Percentiles rank a stretch among this genome's conserved stretches.
These are phyloP conservation scores for Elaeis guineensis DNA, from an alignment of 176 grass and related monocot species.

Conservation along the genomic window DNA sequence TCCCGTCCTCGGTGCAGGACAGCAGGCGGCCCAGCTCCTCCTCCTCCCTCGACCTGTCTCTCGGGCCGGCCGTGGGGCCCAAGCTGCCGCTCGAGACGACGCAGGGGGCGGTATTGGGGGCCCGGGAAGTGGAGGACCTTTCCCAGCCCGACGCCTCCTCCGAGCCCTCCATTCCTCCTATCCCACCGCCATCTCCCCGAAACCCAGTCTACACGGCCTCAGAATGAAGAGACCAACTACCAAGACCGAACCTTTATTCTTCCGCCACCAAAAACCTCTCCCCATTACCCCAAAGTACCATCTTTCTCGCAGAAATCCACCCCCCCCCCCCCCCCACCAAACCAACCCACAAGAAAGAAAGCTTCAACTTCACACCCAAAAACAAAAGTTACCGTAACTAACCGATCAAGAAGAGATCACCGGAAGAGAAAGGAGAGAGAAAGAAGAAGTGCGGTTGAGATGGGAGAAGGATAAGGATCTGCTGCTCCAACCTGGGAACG, in stretches of 20 bases:
- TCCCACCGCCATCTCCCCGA: conserved; percentile 6
- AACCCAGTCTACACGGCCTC: too few relatives aligned
- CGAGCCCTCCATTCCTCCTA: conserved; percentile 21
- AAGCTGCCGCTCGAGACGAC: conserved; percentile 1
- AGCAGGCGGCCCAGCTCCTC: too few relatives aligned
- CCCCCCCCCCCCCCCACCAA: too few relatives aligned
- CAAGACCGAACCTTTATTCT: not conserved
- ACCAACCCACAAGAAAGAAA: not conserved
- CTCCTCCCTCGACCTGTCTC: too few relatives aligned
- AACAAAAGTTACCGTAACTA: too few relatives aligned
- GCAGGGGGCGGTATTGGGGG: not conserved
- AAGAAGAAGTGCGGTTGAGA: not conserved
- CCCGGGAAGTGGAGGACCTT: not conserved
- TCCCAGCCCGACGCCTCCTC: conserved; percentile 22
- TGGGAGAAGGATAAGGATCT: conserved; percentile 24
- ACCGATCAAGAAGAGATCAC: too few relatives aligned
- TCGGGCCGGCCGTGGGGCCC: too few relatives aligned
- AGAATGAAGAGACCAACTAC: not conserved
- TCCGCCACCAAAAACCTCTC: too few relatives aligned
- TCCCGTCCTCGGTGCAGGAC: conserved; percentile 5
- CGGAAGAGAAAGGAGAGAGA: not conserved
- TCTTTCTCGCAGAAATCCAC: not conserved
- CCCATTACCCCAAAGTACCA: too few relatives aligned
- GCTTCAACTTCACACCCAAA: not conserved
- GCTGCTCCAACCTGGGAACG: conserved; percentile 33